Conservation (phyloP, 148 eudicot genomes). For the Limonium bicolor region DNA sequence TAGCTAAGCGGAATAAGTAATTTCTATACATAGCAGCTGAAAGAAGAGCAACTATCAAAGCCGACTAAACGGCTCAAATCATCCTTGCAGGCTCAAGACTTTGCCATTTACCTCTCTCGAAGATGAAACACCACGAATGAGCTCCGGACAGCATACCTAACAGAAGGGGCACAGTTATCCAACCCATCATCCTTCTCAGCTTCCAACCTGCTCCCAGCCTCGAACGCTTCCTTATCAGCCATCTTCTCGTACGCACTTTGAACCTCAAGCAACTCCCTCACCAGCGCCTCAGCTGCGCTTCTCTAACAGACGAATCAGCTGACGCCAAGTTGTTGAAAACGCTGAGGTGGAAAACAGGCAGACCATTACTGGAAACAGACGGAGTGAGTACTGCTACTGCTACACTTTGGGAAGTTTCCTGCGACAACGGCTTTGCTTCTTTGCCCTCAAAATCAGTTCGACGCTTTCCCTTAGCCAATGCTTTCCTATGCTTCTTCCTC, state of each 20-base stretch:
- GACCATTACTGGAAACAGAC: conserved; percentile 6
- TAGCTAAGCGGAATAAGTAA: no score
- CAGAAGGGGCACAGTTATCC: conserved; percentile 69
- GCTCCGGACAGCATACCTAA: conserved; percentile 80
- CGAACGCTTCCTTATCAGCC: conserved; percentile 28
- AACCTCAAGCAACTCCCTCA: conserved; percentile 47
- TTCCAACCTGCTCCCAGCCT: conserved; percentile 48
- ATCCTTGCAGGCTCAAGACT: no score
- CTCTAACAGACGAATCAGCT: conserved; percentile 37
- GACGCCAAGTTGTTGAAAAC: conserved; percentile 58
- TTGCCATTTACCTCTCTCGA: conserved; percentile 51
- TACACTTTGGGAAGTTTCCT: conserved; percentile 8
- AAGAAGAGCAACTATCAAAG: no score
- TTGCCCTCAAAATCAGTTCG: conserved; percentile 9
- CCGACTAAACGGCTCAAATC: no score
- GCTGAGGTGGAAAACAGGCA: conserved; percentile 71
- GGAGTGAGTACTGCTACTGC: conserved; percentile 1
- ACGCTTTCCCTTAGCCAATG: conserved; percentile 49
- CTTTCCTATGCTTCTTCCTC: conserved; percentile 51
- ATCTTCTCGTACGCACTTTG: conserved; percentile 47
- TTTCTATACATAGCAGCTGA: no score
- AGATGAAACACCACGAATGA: conserved; percentile 85
- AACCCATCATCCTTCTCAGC: conserved; percentile 88
- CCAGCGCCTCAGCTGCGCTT: conserved; percentile 73
- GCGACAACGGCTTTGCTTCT: conserved; percentile 8